Conservation (phyloP, 2,329 filamentous ascomycete genomes). For the Didymella pomorum region DNA sequence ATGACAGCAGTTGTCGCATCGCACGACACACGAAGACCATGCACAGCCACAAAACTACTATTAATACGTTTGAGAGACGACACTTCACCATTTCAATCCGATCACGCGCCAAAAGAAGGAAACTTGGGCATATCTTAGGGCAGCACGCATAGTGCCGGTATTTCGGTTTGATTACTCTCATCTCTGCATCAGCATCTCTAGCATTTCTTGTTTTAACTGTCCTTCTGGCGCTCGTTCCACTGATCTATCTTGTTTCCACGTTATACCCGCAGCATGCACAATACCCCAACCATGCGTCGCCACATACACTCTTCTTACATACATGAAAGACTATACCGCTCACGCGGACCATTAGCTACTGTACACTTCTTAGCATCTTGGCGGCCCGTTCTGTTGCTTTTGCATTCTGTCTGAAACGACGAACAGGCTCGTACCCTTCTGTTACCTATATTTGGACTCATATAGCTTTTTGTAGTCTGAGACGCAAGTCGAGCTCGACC, state of each 20-base stretch:
- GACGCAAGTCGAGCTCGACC: conserved; percentile 18
- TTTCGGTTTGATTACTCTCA: conserved; percentile 24
- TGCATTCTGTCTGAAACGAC: conserved; percentile 14
- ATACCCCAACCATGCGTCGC: conserved; percentile 39
- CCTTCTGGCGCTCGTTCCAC: conserved; percentile 19
- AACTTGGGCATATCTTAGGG: neutral
- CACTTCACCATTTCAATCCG: conserved; percentile 4
- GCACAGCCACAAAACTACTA: conserved; percentile 20
- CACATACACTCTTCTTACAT: conserved; percentile 28
- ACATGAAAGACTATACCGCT: conserved; percentile 52
- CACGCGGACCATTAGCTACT: conserved; percentile 49
- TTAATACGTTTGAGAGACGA: conserved; percentile 12
- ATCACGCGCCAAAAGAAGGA: conserved; percentile 12
- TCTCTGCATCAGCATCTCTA: conserved; percentile 45
- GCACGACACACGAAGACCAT: conserved; percentile 13
- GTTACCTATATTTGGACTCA: conserved; percentile 14
- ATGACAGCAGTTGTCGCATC: conserved; percentile 20
- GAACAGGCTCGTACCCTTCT: conserved; percentile 19
- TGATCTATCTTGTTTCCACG: conserved; percentile 19
- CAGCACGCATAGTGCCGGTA: conserved; percentile 22
- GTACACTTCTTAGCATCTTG: conserved; percentile 33
- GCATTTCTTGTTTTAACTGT: conserved; percentile 9
- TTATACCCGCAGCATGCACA: conserved; percentile 30
- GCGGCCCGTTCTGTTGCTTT: conserved; percentile 11
- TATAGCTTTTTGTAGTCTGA: conserved; percentile 21